Percentiles rank a stretch among this genome's conserved stretches.
phyloP scores from a whole-genome alignment of 345 rosid species.

The Citrus cavaleriei region DNA sequence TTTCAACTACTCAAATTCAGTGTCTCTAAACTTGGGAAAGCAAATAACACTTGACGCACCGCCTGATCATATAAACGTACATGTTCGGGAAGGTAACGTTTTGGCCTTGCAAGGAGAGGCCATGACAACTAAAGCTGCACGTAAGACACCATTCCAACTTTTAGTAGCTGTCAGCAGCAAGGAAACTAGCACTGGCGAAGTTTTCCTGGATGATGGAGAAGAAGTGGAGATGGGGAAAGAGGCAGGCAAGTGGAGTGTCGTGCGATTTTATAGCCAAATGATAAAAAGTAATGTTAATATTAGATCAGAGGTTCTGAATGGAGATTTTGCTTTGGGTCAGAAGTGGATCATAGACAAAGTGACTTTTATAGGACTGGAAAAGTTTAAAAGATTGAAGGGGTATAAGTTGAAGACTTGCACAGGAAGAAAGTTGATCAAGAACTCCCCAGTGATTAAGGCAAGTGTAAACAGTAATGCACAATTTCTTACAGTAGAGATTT shows the following conservation, averaged over 20 bases:
- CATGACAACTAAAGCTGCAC: background rate
- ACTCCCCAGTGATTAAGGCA: background rate
- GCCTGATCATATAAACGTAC: background rate
- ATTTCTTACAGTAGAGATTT: background rate
- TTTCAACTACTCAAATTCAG: background rate
- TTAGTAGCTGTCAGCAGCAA: background rate
- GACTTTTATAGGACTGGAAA: background rate
- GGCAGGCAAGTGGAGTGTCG: background rate
- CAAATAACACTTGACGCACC: background rate
- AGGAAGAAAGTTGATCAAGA: background rate
- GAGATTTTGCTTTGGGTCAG: background rate
- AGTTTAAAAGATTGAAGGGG: background rate
- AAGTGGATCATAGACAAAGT: background rate
- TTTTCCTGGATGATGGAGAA: conserved; percentile 1
- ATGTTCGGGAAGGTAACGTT: background rate
- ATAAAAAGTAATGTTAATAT: background rate
- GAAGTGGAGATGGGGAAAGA: background rate
- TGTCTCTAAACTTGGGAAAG: background rate
- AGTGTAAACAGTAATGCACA: background rate
- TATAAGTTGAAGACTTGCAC: background rate
- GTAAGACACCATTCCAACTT: conserved; percentile 2
- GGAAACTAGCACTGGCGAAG: background rate
- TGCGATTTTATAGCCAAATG: background rate
- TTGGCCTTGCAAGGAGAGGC: background rate
- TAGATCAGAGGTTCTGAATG: background rate